phyloP scores from a whole-genome alignment of 2,329 filamentous ascomycete genomes.

The Colletotrichum sp. region DNA sequence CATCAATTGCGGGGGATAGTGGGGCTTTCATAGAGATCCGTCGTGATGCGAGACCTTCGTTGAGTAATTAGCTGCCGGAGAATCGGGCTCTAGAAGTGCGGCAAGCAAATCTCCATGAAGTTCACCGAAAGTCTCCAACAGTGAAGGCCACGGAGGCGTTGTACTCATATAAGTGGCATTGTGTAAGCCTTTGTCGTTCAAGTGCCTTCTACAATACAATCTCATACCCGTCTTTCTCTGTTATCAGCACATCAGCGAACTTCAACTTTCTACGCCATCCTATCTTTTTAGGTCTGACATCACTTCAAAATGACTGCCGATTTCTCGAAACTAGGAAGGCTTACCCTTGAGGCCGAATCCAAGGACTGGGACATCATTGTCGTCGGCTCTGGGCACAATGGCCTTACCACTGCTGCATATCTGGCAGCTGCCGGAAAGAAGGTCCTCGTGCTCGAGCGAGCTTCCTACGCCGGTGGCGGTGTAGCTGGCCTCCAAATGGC shows the following conservation, averaged over 20 bases:
- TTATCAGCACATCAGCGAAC: not conserved
- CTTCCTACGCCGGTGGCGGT: not conserved
- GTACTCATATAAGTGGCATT: not conserved
- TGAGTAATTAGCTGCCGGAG: not conserved
- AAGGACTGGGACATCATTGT: constrained; percentile 10
- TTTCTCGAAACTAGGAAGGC: not conserved
- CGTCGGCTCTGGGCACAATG: constrained; percentile 15
- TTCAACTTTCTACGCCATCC: rapidly evolving
- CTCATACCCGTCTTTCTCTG: not conserved
- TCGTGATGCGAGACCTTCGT: not conserved
- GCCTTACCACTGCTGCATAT: constrained; percentile 15
- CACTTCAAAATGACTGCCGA: not conserved
- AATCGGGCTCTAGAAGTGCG: not conserved
- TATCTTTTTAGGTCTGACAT: rapidly evolving
- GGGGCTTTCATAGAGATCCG: not conserved
- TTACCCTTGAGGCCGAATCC: not conserved
- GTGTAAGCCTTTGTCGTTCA: not conserved
- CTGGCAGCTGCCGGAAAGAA: constrained; percentile 4
- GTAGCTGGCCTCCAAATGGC: not conserved
- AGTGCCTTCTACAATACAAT: not conserved
- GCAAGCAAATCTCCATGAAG: not conserved
- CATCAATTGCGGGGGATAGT: not conserved
- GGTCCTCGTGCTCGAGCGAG: constrained; percentile 6
- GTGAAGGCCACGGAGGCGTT: not conserved
- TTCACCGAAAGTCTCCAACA: not conserved